phyloP scores from a whole-genome alignment of 108 stramenopile species.

The Mayamaea pseudoterrestris region DNA sequence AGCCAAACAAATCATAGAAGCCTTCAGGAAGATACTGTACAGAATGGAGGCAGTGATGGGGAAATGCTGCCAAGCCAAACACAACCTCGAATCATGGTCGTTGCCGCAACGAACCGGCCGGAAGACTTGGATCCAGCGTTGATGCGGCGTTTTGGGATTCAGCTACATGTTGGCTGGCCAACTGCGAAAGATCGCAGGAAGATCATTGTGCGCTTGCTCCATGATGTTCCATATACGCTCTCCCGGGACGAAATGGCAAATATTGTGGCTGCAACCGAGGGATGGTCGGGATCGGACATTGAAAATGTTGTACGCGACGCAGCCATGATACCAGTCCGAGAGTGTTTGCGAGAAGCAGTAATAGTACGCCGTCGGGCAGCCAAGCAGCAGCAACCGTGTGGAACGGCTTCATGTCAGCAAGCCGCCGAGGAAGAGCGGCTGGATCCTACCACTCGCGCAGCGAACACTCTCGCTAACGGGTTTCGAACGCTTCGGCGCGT shows the following conservation, averaged over 20 bases:
- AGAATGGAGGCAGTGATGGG: background rate
- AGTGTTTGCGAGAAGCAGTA: constrained; percentile 58
- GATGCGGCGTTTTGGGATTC: constrained; percentile 66
- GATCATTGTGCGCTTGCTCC: constrained; percentile 37
- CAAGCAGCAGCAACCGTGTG: constrained; percentile 11
- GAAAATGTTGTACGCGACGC: constrained; percentile 71
- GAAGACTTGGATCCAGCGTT: constrained; percentile 79
- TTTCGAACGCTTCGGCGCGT: constrained; percentile 55
- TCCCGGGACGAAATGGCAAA: constrained; percentile 26
- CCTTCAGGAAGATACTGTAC: constrained; percentile 1
- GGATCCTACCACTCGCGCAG: background rate
- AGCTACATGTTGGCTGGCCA: constrained; percentile 54
- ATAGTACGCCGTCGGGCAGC: background rate
- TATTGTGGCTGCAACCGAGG: constrained; percentile 46
- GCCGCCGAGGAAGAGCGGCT: background rate
- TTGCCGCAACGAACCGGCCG: constrained; percentile 79
- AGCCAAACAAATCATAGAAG: background rate
- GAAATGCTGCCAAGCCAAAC: constrained; percentile 1
- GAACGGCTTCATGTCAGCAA: constrained; percentile 10
- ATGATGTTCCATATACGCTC: constrained; percentile 39
- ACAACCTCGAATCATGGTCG: constrained; percentile 50
- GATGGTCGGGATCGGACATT: constrained; percentile 77
- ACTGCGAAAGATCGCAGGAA: constrained; percentile 41
- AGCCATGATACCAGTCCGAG: constrained; percentile 76
- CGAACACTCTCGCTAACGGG: constrained; percentile 36